A percentile compares a stretch with the other conserved stretches of the same genome.
Conservation (phyloP, 1,284 basidiomycete species). For the Polyporus tsugae region DNA sequence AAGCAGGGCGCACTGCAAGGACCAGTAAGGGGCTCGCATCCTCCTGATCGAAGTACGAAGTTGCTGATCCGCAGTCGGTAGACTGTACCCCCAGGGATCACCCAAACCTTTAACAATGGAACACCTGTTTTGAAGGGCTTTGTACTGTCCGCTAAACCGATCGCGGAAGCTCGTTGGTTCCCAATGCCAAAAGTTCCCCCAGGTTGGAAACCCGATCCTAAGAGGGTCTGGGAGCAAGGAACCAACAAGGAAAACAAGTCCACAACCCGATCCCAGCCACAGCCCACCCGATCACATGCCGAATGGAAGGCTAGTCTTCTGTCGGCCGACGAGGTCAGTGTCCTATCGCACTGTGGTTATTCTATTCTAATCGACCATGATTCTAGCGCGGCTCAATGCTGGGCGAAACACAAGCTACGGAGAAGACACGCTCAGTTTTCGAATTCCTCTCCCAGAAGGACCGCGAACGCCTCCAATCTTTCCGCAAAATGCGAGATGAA, state of each 20-base stretch:
- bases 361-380: constrained; percentile 13
- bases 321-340: constrained; percentile 72
- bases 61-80: constrained; percentile 20
- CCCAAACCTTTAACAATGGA: constrained; percentile 66
- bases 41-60: background rate
- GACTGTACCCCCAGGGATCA: constrained; percentile 28
- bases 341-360: constrained; percentile 8
- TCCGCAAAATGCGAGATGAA: constrained; percentile 50
- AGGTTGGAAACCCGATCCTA: constrained; percentile 89
- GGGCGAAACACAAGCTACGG: constrained; percentile 80
- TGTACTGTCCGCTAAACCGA: constrained; percentile 69
- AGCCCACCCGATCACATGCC: constrained; percentile 42
- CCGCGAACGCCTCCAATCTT: constrained; percentile 80
- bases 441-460: constrained; percentile 95
- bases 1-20: constrained; percentile 8
- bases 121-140: constrained; percentile 81
- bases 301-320: constrained; percentile 61
- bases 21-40: constrained; percentile 34
- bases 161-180: constrained; percentile 83
- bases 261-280: constrained; percentile 16
- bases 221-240: constrained; percentile 74
- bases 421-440: constrained; percentile 84
- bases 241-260: constrained; percentile 59
- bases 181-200: constrained; percentile 80
- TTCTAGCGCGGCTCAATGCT: constrained; percentile 80